Conservation (phyloP, 306 rosid species). For the Vigna radiata region DNA sequence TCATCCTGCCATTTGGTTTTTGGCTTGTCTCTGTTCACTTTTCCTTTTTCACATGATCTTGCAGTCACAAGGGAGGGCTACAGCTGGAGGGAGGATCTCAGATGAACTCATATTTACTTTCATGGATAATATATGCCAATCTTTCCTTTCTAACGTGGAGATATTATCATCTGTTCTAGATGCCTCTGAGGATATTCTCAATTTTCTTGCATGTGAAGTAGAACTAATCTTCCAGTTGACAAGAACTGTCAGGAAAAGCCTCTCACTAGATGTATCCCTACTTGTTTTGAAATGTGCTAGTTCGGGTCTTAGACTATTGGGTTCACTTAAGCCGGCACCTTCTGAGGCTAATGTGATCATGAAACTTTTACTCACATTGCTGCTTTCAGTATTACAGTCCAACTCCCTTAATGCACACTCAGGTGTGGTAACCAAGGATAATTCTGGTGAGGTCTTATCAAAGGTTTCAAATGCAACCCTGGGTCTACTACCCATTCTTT, state of each 20-base stretch:
- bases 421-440: constrained; percentile 47
- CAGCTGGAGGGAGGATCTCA: constrained; percentile 49
- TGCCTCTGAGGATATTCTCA: constrained; percentile 66
- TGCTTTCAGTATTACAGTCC: constrained; percentile 75
- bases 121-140: constrained; percentile 66
- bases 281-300: constrained; percentile 70
- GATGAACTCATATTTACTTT: constrained; percentile 61
- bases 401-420: constrained; percentile 50
- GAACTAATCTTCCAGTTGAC: constrained; percentile 71
- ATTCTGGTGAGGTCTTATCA: constrained; percentile 63
- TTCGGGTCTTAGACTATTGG: constrained; percentile 71
- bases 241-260: constrained; percentile 59
- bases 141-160: constrained; percentile 68
- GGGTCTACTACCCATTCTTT: constrained; percentile 82
- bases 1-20: neutral
- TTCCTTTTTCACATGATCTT: constrained; percentile 44
- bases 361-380: constrained; percentile 66
- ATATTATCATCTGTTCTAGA: constrained; percentile 60
- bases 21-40: constrained; percentile 28
- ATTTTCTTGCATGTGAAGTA: constrained; percentile 71
- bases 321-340: constrained; percentile 63
- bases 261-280: constrained; percentile 55
- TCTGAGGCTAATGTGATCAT: constrained; percentile 57
- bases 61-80: constrained; percentile 63
- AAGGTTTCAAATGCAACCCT: constrained; percentile 70